Evolutionary conservation across 352 stramenopile genomes (phyloP).

Genomic region (Phytopythium helicoides): DNA sequence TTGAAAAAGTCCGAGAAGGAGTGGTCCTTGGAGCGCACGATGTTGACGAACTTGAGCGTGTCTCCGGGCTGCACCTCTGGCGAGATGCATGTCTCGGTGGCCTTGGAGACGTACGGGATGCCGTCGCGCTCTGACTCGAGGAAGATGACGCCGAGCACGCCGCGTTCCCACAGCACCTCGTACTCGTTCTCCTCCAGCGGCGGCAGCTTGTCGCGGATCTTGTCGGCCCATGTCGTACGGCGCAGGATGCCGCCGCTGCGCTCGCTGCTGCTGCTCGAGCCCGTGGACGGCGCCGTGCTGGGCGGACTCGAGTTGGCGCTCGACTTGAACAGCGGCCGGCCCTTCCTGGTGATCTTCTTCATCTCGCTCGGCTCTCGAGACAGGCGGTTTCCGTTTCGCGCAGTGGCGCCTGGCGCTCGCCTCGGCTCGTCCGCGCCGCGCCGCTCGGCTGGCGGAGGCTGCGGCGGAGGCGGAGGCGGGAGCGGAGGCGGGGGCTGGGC

Average conservation of each 20-base stretch:
- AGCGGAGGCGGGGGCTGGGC: too few relatives aligned
- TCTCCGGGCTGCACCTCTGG: slow-evolving; percentile 63
- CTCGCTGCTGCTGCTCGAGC: slow-evolving; percentile 1
- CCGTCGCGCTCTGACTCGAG: slow-evolving; percentile 83
- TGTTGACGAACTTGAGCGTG: slow-evolving; percentile 84
- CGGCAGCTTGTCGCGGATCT: slow-evolving; percentile 77
- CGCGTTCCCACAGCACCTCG: slow-evolving; percentile 84
- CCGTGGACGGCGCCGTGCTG: slow-evolving; percentile 14
- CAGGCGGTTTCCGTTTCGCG: neutral
- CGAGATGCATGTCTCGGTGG: slow-evolving; percentile 85
- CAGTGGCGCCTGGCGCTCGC: neutral
- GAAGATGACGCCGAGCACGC: slow-evolving; percentile 85
- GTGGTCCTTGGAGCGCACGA: slow-evolving; percentile 82
- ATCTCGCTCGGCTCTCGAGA: slow-evolving; percentile 8
- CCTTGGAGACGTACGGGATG: slow-evolving; percentile 85
- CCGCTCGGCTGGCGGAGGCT: too few relatives aligned
- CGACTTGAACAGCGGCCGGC: slow-evolving; percentile 37
- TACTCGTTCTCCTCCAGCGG: slow-evolving; percentile 79
- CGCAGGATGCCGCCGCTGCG: slow-evolving; percentile 13
- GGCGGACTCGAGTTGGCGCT: slow-evolving; percentile 10
- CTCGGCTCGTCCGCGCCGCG: too few relatives aligned
- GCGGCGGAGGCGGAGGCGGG: too few relatives aligned
- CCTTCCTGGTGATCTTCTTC: slow-evolving; percentile 71
- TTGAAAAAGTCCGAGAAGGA: slow-evolving; percentile 90
- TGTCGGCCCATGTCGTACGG: slow-evolving; percentile 70